These are phyloP conservation scores for Nymphaea thermarum DNA, from an alignment of 164 flowering plant genomes.

Conservation along the genomic window DNA sequence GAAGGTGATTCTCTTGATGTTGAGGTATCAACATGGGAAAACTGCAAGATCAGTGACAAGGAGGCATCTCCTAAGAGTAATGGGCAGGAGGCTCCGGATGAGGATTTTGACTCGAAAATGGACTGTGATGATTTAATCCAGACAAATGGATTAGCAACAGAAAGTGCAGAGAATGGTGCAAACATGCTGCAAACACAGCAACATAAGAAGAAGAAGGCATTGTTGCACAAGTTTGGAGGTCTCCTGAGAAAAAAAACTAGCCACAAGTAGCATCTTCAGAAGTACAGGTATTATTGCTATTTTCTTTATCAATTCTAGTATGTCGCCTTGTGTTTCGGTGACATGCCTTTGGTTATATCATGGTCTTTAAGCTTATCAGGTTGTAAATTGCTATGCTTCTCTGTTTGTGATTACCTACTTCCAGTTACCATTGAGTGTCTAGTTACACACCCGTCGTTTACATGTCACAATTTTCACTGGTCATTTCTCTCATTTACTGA, in stretches of 20 bases:
- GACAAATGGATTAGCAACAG: constrained; percentile 36
- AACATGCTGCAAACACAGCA: constrained; percentile 34
- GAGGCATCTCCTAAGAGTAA: constrained; percentile 49
- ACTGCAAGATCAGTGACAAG: constrained; percentile 66
- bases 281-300: not conserved
- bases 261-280: constrained; percentile 9
- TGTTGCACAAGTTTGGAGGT: constrained; percentile 72
- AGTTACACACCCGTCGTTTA: too few relatives aligned
- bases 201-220: constrained; percentile 83
- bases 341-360: not conserved
- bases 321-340: not conserved
- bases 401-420: not conserved
- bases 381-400: not conserved
- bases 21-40: constrained; percentile 81
- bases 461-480: not conserved
- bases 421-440: not conserved
- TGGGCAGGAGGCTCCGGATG: constrained; percentile 58
- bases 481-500: not conserved
- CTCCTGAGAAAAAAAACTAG: constrained; percentile 69
- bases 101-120: constrained; percentile 48
- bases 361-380: not conserved
- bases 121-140: constrained; percentile 49
- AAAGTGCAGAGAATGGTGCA: constrained; percentile 37
- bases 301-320: not conserved
- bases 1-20: constrained; percentile 33